Conservation (phyloP, 192 early-diverging fungal genomes). For the Thoreauomyces humboldtii region DNA sequence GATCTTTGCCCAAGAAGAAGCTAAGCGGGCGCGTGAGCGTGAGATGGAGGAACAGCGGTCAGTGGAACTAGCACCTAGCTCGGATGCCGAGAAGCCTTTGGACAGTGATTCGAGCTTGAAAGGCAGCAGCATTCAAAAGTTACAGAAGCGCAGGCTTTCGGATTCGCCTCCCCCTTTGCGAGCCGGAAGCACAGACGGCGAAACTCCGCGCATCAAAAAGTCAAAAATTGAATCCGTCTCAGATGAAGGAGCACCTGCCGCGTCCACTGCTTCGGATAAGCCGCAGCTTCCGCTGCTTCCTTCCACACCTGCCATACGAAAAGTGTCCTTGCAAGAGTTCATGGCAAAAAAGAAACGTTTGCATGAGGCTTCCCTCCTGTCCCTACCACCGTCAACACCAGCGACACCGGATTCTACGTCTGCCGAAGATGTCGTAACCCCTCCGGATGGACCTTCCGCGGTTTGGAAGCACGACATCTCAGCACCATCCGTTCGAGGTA, state of each 20-base stretch:
- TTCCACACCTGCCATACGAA: background rate
- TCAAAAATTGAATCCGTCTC: no score
- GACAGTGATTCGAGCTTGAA: no score
- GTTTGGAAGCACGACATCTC: no score
- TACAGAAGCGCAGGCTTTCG: background rate
- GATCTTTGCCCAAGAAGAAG: constrained; percentile 23
- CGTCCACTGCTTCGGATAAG: background rate
- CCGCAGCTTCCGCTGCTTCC: background rate
- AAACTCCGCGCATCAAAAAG: background rate
- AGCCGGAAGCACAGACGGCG: no score
- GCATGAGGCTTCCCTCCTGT: background rate
- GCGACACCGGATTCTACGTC: background rate
- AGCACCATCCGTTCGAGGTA: no score
- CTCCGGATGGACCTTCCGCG: no score
- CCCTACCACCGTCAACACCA: background rate
- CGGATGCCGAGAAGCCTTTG: no score
- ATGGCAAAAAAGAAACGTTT: constrained; percentile 13
- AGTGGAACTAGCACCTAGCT: no score
- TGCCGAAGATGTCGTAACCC: no score
- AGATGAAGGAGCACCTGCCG: background rate
- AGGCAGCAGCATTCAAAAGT: background rate
- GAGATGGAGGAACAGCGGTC: no score
- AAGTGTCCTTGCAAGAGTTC: constrained; percentile 27
- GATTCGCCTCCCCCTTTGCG: no score
- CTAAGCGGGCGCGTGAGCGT: background rate